phyloP scores from a whole-genome alignment of 305 asterid genomes.

The Fraxinus nigra region DNA sequence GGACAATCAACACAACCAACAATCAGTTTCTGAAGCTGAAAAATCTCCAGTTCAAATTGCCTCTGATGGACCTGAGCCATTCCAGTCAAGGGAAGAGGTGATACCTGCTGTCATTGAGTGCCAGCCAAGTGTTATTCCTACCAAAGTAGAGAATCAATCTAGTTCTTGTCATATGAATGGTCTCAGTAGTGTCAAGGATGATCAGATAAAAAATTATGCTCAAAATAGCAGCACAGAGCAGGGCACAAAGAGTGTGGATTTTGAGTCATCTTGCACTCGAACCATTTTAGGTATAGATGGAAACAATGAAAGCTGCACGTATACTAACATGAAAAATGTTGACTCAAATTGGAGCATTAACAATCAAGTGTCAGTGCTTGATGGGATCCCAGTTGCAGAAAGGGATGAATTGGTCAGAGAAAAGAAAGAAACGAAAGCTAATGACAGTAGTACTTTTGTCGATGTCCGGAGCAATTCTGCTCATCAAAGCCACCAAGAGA shows the following conservation, averaged over 20 bases:
- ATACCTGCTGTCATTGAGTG: conserved; percentile 37
- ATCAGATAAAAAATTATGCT: conserved; percentile 33
- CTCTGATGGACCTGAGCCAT: conserved; percentile 34
- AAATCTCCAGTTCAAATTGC: conserved; percentile 38
- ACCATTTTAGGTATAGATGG: conserved; percentile 39
- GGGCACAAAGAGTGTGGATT: conserved; percentile 46
- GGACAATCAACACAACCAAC: conserved; percentile 41
- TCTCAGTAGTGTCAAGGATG: conserved; percentile 32
- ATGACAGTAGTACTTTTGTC: conserved; percentile 32
- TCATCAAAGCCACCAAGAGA: conserved; percentile 24
- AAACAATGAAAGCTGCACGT: conserved; percentile 38
- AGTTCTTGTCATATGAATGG: conserved; percentile 50
- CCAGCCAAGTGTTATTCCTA: conserved; percentile 32
- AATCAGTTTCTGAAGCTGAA: conserved; percentile 32
- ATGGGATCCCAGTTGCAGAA: conserved; percentile 36
- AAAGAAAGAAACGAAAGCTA: conserved; percentile 42
- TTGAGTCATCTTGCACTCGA: conserved; percentile 47
- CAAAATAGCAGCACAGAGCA: conserved; percentile 31
- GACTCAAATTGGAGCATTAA: conserved; percentile 32
- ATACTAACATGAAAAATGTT: conserved; percentile 29
- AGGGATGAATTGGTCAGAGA: conserved; percentile 33
- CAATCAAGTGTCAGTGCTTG: conserved; percentile 31
- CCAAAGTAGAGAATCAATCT: conserved; percentile 42
- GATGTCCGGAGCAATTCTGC: conserved; percentile 27
- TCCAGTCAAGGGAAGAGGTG: conserved; percentile 34